phyloP scores from a whole-genome alignment of 2,329 filamentous ascomycete genomes.

The Atkinsonella hypoxylon region DNA sequence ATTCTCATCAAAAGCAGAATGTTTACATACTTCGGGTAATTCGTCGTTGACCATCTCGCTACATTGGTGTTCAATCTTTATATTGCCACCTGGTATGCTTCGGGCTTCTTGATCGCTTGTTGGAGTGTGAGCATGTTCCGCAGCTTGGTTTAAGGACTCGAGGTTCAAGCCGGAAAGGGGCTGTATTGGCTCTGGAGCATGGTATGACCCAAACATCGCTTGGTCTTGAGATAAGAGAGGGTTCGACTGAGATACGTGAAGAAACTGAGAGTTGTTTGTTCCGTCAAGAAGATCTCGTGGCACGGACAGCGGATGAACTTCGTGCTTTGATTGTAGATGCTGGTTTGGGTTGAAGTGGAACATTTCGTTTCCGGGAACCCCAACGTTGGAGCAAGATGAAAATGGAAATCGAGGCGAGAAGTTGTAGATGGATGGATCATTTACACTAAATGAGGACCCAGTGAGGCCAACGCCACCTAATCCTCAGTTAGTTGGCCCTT shows the following conservation, averaged over 20 bases:
- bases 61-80: constrained; percentile 17
- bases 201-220: constrained; percentile 17
- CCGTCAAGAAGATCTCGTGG: constrained; percentile 12
- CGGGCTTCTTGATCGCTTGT: constrained; percentile 9
- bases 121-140: constrained; percentile 9
- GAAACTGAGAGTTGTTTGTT: constrained; percentile 14
- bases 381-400: constrained; percentile 13
- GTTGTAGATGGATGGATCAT: constrained; percentile 20
- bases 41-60: constrained; percentile 14
- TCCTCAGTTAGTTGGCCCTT: constrained; percentile 5
- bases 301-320: constrained; percentile 12
- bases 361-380: constrained; percentile 14
- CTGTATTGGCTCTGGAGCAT: constrained; percentile 11
- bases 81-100: constrained; percentile 3
- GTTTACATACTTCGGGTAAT: constrained; percentile 14
- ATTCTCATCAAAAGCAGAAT: constrained; percentile 9
- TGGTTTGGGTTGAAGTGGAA: constrained; percentile 15
- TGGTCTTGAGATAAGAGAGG: constrained; percentile 22
- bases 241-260: constrained; percentile 18
- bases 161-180: constrained; percentile 18
- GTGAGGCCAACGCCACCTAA: constrained; percentile 15
- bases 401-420: constrained; percentile 19
- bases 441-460: constrained; percentile 18
- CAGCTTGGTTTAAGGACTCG: constrained; percentile 16
- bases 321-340: constrained; percentile 16